phyloP scores from a whole-genome alignment of 352 stramenopile species.

The Saprolegnia diclina region DNA sequence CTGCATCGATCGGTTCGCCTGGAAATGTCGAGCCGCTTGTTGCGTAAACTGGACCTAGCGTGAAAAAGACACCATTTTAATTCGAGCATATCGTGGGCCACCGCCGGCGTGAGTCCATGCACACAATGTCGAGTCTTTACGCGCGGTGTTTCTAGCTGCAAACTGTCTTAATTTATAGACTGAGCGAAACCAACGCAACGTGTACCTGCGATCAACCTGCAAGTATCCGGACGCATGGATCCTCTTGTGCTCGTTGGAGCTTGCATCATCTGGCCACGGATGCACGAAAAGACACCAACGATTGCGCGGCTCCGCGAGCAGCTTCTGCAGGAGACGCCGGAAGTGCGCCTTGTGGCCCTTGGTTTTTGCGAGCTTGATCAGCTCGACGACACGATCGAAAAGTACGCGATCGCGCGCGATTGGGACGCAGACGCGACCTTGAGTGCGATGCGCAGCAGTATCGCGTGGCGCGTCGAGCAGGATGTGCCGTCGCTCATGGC shows the following conservation, averaged over 20 bases:
- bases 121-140: too few relatives aligned
- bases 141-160: too few relatives aligned
- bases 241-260: neutral
- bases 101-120: too few relatives aligned
- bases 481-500: slow-evolving; percentile 2
- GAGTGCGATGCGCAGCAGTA: neutral
- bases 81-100: too few relatives aligned
- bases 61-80: too few relatives aligned
- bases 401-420: slow-evolving; percentile 13
- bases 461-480: slow-evolving; percentile 12
- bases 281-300: neutral
- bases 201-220: neutral
- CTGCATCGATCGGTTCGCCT: neutral
- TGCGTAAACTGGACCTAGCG: too few relatives aligned
- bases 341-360: neutral
- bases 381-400: slow-evolving; percentile 12
- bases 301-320: slow-evolving; percentile 20
- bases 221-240: neutral
- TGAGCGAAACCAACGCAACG: too few relatives aligned
- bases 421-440: slow-evolving; percentile 7
- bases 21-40: neutral
- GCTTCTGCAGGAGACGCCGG: neutral
- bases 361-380: slow-evolving; percentile 7
- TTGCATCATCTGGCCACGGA: slow-evolving; percentile 1
- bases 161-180: too few relatives aligned